Evolutionary conservation across 2,329 filamentous ascomycete species (phyloP).

Genomic region (Diplodia scrobiculata): DNA sequence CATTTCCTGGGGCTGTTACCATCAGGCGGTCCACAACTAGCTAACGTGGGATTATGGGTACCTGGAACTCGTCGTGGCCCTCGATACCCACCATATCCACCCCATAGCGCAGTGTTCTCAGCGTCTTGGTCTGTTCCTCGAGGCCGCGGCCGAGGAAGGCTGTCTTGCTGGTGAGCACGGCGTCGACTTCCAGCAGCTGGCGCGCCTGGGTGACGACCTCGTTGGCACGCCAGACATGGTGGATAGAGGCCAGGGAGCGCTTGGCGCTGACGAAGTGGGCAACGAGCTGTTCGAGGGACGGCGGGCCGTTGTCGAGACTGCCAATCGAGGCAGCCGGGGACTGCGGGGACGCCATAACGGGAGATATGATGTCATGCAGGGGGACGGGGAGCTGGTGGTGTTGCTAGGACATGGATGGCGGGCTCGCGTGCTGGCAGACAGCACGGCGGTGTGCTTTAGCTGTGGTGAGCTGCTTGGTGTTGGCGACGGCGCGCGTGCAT

Average conservation of each 20-base stretch:
- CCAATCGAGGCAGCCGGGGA: constrained; percentile 47
- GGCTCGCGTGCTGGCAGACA: constrained; percentile 11
- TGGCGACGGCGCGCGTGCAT: constrained; percentile 14
- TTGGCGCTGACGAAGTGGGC: constrained; percentile 84
- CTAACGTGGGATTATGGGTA: constrained; percentile 32
- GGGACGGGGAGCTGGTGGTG: not conserved
- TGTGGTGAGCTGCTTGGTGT: constrained; percentile 16
- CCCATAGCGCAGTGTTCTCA: constrained; percentile 49
- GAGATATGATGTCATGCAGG: constrained; percentile 18
- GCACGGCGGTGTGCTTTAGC: constrained; percentile 21
- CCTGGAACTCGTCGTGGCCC: constrained; percentile 50
- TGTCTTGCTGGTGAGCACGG: constrained; percentile 64
- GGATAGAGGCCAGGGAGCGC: constrained; percentile 80
- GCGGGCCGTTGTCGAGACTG: constrained; percentile 45
- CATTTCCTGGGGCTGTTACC: constrained; percentile 47
- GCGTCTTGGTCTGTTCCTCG: constrained; percentile 49
- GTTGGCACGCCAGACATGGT: constrained; percentile 80
- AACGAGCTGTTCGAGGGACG: constrained; percentile 73
- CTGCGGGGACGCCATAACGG: constrained; percentile 38
- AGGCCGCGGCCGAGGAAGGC: constrained; percentile 48
- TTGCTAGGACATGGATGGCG: constrained; percentile 5
- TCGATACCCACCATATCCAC: constrained; percentile 48
- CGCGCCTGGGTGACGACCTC: constrained; percentile 79
- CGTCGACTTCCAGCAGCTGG: constrained; percentile 73
- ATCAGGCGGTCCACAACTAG: not conserved